Evolutionary conservation across 1,284 basidiomycete genomes (phyloP), one percentile per base, ranked within the genome.

Genomic region (Quambalaria eucalypti): DNA sequence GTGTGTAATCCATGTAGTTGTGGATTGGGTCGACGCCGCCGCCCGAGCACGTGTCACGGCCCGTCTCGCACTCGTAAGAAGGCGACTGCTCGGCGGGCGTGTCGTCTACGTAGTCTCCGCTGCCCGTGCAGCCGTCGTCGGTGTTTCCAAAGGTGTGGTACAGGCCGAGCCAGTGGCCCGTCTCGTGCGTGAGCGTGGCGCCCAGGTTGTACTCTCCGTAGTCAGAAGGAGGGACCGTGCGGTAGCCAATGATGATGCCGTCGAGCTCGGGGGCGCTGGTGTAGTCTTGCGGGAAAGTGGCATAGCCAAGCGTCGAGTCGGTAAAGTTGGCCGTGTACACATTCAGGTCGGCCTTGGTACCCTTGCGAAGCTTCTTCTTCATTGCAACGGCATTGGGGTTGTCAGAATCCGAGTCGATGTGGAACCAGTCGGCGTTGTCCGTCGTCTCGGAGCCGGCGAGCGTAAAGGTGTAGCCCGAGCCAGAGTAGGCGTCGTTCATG

Each of bases 61-160:
- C 49, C 2, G 39, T 28, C 2, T 64, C 62, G 42, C 66, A 66
- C 1, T 62, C 66, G 19, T 40, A 55, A 7, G 66, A 60, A 2
- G 64, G 57, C 1, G 25, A n/a, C n/a, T 51, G 55, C 54, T 68
- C 59, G 31, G 66, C 56, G 21, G 81, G 79, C 1, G 82, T 82
- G 62, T 83, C 82, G 36, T 68, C 64, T 51, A 84, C 81, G 36
- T 58, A 65, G 65, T 84, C 82, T 14, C 82, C 82, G 16, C 74
- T 52, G 38, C 77, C 77, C 30, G 60, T 62, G 77, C 81, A 83
- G 4, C 82, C 82, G 28, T 81, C 82, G 64, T 83, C 80, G n/a
- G n/a, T n/a, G n/a, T n/a, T n/a, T n/a, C n/a, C n/a, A 77, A 83
- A 84, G 33, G 82, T 81, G 69, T 83, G 82, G 73, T 81, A 82